Percentiles rank a stretch among this genome's conserved stretches.
Evolutionary conservation across 768 basidiomycete genomes (phyloP).

Genomic region (Suillus variegatus): DNA sequence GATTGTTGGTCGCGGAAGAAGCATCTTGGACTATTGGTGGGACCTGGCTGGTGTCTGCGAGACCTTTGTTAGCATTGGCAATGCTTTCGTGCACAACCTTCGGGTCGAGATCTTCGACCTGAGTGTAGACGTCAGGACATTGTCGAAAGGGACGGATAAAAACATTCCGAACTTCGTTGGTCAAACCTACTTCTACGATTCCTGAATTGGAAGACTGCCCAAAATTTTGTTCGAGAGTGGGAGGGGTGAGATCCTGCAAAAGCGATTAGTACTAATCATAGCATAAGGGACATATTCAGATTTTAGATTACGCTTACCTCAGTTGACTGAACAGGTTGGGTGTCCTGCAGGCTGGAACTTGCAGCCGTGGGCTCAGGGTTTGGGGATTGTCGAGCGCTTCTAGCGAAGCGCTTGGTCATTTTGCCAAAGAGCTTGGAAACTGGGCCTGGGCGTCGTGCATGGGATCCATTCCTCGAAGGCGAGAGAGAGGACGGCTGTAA

Average conservation of each 20-base stretch:
- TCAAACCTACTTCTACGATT: not conserved
- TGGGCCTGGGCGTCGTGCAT: rapidly evolving
- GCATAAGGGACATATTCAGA: not conserved
- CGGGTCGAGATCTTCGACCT: not conserved
- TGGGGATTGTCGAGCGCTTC: not conserved
- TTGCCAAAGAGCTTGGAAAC: not conserved
- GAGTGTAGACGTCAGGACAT: not conserved
- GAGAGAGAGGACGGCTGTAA: not conserved
- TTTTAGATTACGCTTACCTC: not conserved
- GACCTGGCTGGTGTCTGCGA: too few relatives aligned
- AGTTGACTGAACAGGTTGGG: too few relatives aligned
- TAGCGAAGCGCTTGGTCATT: not conserved
- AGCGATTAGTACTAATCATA: not conserved
- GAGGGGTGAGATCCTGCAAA: not conserved
- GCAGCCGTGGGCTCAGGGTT: too few relatives aligned
- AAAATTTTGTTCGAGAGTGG: not conserved
- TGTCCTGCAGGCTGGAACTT: not conserved
- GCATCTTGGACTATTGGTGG: not conserved
- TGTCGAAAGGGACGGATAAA: not conserved
- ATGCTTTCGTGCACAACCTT: not conserved
- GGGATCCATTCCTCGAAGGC: not conserved
- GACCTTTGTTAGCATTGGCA: not conserved
- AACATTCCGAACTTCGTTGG: not conserved
- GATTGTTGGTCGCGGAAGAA: not conserved
- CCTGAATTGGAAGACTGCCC: not conserved